Evolutionary conservation across 176 grass and related monocot species (phyloP), one percentile per base, ranked within the genome.

Genomic region (Elaeis guineensis): DNA sequence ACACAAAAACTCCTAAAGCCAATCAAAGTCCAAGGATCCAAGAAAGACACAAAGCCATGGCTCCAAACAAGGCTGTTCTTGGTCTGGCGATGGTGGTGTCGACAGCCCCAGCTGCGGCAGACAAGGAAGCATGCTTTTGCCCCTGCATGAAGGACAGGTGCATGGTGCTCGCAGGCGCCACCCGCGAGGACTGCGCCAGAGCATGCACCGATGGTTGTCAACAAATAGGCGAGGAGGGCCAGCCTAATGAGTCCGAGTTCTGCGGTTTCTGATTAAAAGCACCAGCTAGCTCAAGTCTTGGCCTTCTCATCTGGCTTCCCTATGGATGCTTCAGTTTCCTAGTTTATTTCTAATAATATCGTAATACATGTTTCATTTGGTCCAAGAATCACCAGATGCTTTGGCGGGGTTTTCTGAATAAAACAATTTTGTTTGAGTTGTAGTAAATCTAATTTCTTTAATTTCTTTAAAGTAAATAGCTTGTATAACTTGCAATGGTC

Each of bases 121-220:
- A 30, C 28, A 59, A 30, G 21, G 49, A 29, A 6, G 57, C 63
- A 22, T 77, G 74, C 56, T 77, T 77, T 50, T 77, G 64, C 53
- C 64, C 57, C 0, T 77, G 64, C 65, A 77, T 77, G 74, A 77
- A 16, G 74, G 7, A 77, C 1, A 28, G 56, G 19, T 77, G 74
- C 74, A 77, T 77, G 74, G 21, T 19, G 5, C 4, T 77, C 11
- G 3, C 0, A 5, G 24, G 18, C 17, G 57, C 21, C 18, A 63
- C n/a, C 19, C 56, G 57, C 4, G 74, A 69, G 25, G 74, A 70
- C 16, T 77, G 74, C 9, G 74, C 74, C 0, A 5, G 6, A 14
- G 74, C 74, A 19, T 77, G 74, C 65, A 52, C 50, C 25, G 54
- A 62, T 16, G 57, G 49, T 0, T 77, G 74, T 57, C 18, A 3